A percentile compares a stretch with the other conserved stretches of the same genome.
phyloP scores from a whole-genome alignment of 73 alveolate species.

The Paramecium pentaurelia region DNA sequence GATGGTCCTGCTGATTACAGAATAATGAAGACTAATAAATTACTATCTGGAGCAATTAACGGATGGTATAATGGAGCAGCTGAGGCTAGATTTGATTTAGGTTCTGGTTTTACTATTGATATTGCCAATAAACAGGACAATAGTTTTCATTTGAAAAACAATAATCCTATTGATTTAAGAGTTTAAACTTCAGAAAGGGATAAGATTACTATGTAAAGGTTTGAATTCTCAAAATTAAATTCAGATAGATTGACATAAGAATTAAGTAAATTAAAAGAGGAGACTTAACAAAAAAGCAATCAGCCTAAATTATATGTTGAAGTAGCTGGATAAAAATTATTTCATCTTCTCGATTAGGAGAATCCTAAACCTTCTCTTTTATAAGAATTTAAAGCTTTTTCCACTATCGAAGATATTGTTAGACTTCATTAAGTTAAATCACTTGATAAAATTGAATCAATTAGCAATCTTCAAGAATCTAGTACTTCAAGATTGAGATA shows the following conservation, averaged over 20 bases:
- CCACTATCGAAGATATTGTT: not conserved
- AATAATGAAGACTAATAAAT: not conserved
- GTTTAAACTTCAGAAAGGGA: not conserved
- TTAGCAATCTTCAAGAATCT: not conserved
- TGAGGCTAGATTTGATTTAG: not conserved
- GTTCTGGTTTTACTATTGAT: not conserved
- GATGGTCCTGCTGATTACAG: slow-evolving; percentile 21
- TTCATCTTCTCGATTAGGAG: not conserved
- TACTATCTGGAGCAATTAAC: not conserved
- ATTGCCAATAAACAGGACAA: not conserved
- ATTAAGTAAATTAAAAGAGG: not conserved
- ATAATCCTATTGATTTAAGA: not conserved
- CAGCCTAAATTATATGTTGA: not conserved
- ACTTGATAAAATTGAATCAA: not conserved
- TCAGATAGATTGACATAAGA: not conserved
- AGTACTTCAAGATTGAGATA: not conserved
- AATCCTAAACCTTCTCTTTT: not conserved
- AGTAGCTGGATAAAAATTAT: not conserved
- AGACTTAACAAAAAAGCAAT: not conserved
- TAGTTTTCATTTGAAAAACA: not conserved
- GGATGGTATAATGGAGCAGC: slow-evolving; percentile 34
- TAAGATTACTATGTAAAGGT: not conserved
- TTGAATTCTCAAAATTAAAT: not conserved
- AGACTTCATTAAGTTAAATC: not conserved
- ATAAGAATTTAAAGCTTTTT: not conserved